These are phyloP conservation scores for Arthroderma sp. DNA, from an alignment of 2,329 filamentous ascomycete species.

Conservation along the genomic window DNA sequence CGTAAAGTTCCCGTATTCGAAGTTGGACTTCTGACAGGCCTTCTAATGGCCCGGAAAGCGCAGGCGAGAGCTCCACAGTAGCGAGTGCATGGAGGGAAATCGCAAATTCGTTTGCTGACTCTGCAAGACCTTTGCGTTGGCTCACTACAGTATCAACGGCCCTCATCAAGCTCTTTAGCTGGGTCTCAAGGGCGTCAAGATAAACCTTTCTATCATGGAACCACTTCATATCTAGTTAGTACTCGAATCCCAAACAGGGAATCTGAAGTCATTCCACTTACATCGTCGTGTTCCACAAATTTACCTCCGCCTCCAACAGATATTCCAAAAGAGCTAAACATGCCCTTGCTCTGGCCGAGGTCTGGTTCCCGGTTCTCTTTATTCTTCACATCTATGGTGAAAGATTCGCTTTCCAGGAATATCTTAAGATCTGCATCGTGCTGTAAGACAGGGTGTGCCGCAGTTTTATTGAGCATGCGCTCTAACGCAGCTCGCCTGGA, in stretches of 20 bases:
- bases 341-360: constrained; percentile 79
- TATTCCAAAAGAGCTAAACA: constrained; percentile 74
- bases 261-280: constrained; percentile 32
- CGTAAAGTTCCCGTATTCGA: constrained; percentile 87
- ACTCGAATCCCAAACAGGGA: neutral
- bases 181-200: constrained; percentile 81
- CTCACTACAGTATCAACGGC: constrained; percentile 85
- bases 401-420: constrained; percentile 90
- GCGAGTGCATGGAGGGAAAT: constrained; percentile 84
- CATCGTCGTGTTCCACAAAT: constrained; percentile 95
- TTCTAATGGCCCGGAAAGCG: constrained; percentile 76
- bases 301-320: constrained; percentile 65
- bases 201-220: constrained; percentile 95
- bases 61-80: constrained; percentile 79
- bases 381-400: constrained; percentile 95
- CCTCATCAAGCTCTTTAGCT: constrained; percentile 80
- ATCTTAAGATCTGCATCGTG: constrained; percentile 90
- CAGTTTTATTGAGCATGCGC: constrained; percentile 95
- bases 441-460: constrained; percentile 76
- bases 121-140: constrained; percentile 85
- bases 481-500: constrained; percentile 80
- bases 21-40: constrained; percentile 86
- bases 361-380: constrained; percentile 84
- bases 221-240: constrained; percentile 48
- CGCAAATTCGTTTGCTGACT: constrained; percentile 87